Conservation (phyloP, 805 yeast genomes). For the Scheffersomyces spartinae region DNA sequence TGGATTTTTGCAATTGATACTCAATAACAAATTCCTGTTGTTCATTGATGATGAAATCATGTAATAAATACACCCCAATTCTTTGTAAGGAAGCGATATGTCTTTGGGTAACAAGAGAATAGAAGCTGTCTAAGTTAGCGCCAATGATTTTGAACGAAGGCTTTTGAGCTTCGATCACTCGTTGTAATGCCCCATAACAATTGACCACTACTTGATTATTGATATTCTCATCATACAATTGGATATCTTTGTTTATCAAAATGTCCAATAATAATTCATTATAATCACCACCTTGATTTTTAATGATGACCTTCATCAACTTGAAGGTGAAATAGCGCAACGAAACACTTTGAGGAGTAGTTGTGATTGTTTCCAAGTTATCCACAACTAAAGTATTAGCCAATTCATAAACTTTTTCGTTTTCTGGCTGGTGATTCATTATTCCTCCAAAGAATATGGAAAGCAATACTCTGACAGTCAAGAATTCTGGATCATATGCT, state of each 20-base stretch:
- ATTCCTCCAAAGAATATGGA: constrained; percentile 38
- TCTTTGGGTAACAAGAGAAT: neutral
- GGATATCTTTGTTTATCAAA: constrained; percentile 16
- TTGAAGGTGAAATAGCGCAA: constrained; percentile 37
- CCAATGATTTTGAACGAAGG: no score
- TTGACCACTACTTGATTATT: no score
- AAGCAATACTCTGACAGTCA: constrained; percentile 38
- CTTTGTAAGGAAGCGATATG: constrained; percentile 28
- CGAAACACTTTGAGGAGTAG: constrained; percentile 27
- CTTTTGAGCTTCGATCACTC: no score
- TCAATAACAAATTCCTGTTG: constrained; percentile 58
- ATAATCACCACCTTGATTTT: no score
- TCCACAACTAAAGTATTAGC: constrained; percentile 30
- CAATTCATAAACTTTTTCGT: constrained; percentile 18
- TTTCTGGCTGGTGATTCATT: no score
- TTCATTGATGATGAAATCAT: constrained; percentile 24
- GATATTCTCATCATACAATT: constrained; percentile 11
- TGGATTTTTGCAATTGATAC: constrained; percentile 39
- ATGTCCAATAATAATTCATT: constrained; percentile 34
- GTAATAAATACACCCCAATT: constrained; percentile 28
- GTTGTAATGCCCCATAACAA: no score
- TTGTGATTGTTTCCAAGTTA: constrained; percentile 29
- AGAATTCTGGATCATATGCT: constrained; percentile 47
- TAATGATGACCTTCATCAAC: no score
- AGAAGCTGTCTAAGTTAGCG: no score